phyloP scores from a whole-genome alignment of 2,329 filamentous ascomycete genomes.

The Alternaria consortialis region DNA sequence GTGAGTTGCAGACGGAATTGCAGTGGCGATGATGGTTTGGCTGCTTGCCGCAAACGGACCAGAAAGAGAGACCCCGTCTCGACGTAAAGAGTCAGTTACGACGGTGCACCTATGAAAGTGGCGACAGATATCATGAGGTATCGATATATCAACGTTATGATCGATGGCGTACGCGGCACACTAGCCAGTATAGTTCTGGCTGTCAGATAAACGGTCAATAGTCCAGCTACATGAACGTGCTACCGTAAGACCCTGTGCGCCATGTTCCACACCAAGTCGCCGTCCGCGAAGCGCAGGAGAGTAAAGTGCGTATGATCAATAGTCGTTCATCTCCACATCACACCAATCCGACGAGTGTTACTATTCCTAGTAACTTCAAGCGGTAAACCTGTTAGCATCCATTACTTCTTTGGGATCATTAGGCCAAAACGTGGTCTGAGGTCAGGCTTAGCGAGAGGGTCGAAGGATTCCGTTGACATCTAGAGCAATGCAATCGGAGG shows the following conservation, averaged over 20 bases:
- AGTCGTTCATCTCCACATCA: background rate
- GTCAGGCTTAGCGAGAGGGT: background rate
- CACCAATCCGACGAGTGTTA: background rate
- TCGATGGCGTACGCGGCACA: too few species aligned
- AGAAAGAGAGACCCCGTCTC: too few species aligned
- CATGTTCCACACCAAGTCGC: background rate
- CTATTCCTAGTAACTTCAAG: background rate
- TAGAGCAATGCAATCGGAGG: background rate
- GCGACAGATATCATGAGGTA: too few species aligned
- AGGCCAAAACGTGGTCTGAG: background rate
- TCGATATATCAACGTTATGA: too few species aligned
- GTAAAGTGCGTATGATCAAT: background rate
- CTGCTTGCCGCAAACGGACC: background rate
- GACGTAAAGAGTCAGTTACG: background rate
- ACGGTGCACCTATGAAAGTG: background rate
- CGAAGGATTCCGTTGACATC: background rate
- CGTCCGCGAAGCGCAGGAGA: background rate
- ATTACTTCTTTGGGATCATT: background rate
- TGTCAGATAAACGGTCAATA: background rate
- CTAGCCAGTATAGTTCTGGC: too few species aligned
- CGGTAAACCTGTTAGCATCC: background rate
- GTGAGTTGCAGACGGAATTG: background rate
- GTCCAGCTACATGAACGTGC: background rate
- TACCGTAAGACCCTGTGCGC: background rate
- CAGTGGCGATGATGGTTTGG: background rate